Percentiles rank a stretch among this genome's conserved stretches.
Evolutionary conservation across 768 basidiomycete genomes (phyloP).

Genomic region (Boletus subcaerulescens): DNA sequence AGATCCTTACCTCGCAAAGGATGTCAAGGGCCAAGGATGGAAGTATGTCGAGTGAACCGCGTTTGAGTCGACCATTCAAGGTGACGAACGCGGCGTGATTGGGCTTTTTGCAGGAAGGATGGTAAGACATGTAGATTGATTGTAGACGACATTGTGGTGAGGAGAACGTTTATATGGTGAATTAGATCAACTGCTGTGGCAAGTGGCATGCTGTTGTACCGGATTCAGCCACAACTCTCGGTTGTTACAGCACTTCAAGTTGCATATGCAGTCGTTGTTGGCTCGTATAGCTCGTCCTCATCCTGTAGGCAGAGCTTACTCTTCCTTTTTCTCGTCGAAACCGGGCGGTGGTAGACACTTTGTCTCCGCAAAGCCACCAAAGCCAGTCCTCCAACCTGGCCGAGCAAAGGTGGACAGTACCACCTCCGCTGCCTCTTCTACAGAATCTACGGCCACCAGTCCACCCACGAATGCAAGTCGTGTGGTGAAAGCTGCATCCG

Average conservation of each 20-base stretch:
- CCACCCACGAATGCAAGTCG: conserved; percentile 11
- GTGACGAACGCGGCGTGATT: neutral
- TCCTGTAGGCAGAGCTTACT: conserved; percentile 58
- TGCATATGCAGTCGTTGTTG: conserved; percentile 53
- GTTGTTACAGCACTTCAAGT: neutral
- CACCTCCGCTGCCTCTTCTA: conserved; percentile 33
- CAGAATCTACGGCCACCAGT: conserved; percentile 24
- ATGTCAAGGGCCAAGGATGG: conserved; percentile 34
- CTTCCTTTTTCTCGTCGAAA: conserved; percentile 78
- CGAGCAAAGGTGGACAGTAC: conserved; percentile 40
- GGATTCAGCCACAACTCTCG: neutral
- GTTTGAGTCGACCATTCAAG: conserved; percentile 6
- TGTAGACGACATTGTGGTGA: neutral
- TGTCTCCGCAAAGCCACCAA: conserved; percentile 67
- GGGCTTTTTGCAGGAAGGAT: neutral
- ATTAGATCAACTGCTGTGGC: neutral
- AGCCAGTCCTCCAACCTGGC: conserved; percentile 38
- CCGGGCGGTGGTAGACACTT: conserved; percentile 73
- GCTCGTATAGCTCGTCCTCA: conserved; percentile 49
- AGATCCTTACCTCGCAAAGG: conserved; percentile 22
- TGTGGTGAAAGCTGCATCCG: conserved; percentile 13
- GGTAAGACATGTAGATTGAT: conserved; percentile 4
- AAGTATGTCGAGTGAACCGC: conserved; percentile 28
- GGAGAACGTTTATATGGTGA: neutral
- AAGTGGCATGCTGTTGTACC: neutral